Base-by-base conservation (phyloP, 2,329 filamentous ascomycete species). In the Tolypocladium nubicola region DNA sequence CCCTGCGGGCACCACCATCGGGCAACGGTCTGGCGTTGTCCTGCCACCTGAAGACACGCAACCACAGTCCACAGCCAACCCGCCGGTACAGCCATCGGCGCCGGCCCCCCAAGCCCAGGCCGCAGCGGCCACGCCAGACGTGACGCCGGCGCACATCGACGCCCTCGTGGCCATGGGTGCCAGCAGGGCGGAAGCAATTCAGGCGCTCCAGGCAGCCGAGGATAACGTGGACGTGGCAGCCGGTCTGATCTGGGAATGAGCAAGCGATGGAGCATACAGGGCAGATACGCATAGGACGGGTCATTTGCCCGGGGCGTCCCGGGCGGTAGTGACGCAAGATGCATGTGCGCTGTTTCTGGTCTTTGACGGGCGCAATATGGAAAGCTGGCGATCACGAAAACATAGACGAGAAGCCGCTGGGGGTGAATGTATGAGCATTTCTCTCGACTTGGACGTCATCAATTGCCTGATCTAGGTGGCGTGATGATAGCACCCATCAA, bases 1-100 rank as follows among this genome's bases (percentile, higher is more conserved):
- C 0, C 89, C 92, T 0, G 89, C 88, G 43, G 93, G 92, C n/a
- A 95, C 90, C 13, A 86, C 89, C 53, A 90, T 97, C 61, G 93
- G 93, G 49, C 86, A 88, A 53, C 83, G 86, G 57, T 88, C 91
- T 3, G 94, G 94, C 19, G 90, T 88, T 33, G 83, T 94, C 26
- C 82, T 68, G 49, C 67, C 71, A 59, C 66, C 57, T 53, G 60
- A 50, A 53, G 55, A 6, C 56, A 65, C 57, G 53, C 53, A 49
- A 33, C 53, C 41, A 45, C 63, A 59, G 60, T 62, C 39, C 43
- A 38, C 57, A 54, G 30, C 37, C 57, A 56, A 49, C 61, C 23
- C 63, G 49, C 62, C 64, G 41, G 59, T 59, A 43, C 64, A 62
- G 55, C 61, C 64, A 26, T 62, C 67, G 39, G 62, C 67, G 26